Evolutionary conservation across 1,284 basidiomycete species (phyloP), one percentile per base, ranked within the genome.

Genomic region (Sanghuangporus weigelae): DNA sequence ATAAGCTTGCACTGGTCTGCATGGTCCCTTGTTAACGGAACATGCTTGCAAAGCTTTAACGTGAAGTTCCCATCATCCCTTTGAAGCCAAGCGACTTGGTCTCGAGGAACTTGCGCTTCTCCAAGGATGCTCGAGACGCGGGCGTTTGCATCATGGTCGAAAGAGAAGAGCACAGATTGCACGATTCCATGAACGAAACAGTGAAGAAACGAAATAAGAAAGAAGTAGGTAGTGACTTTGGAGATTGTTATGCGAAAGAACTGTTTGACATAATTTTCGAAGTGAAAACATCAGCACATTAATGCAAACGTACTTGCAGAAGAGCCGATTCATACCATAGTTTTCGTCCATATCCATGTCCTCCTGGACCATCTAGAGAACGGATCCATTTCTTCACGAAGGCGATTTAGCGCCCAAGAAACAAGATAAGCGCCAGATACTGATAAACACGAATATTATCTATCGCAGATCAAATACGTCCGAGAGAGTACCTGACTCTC

Each of bases 81-180:
- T 35, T 74, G 73, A 16, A 80, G 71, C 64, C 75, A 78, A 1
- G 79, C 76, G 26, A 83, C 73, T 54, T 79, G 76, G 3, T 67
- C 61, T 1, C 69, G 35, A 1, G 79, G 77, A 48, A 83, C 75
- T 1, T 74, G 61, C 5, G 77, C 80, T 0, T 72, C 70, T 3
- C 71, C 59, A 21, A 80, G 72, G 63, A 85, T 77, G 7, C 68
- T 69, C 21, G 72, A 70, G 12, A 81, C 71, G 39, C 83, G 68
- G 5, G 68, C 62, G 60, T 71, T 70, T 65, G 80, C 80, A 44
- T 77, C 70, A 16, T 75, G 68, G 68, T 86, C 83, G 64, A 80
- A 67, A 36, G 75, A 75, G 69, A 77, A 80, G 7, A 84, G 73
- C 39, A 83, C 73, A 1, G 81, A 78, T 67, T 84, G 83, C 16